Evolutionary conservation across 768 basidiomycete species (phyloP).

Genomic region (Gloeopeniophorella convolvens): DNA sequence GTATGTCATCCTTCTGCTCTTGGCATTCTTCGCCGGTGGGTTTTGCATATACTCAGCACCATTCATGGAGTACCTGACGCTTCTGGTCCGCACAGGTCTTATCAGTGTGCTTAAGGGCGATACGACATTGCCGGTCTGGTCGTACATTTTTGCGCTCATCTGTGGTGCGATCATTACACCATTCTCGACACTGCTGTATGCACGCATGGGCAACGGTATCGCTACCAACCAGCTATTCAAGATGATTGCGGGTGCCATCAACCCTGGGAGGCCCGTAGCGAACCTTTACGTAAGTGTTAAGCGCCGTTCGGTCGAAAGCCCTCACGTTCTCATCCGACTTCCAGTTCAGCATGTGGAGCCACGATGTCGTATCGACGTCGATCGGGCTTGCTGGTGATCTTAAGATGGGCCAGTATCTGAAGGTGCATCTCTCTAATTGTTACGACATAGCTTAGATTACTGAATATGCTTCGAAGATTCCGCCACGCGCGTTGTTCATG

Average conservation of each 20-base stretch:
- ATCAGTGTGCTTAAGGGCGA: slow-evolving; percentile 47
- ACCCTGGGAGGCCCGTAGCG: slow-evolving; percentile 58
- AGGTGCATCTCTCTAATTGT: slow-evolving; percentile 7
- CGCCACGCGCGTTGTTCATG: slow-evolving; percentile 58
- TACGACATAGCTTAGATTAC: background rate
- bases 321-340: too few relatives aligned
- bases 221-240: slow-evolving; percentile 58
- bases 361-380: slow-evolving; percentile 51
- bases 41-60: background rate
- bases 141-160: slow-evolving; percentile 50
- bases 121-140: slow-evolving; percentile 59
- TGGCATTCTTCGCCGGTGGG: slow-evolving; percentile 52
- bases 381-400: slow-evolving; percentile 48
- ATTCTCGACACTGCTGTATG: slow-evolving; percentile 49
- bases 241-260: slow-evolving; percentile 55
- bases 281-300: slow-evolving; percentile 57
- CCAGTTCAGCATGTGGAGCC: slow-evolving; percentile 65
- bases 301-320: too few relatives aligned
- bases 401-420: slow-evolving; percentile 48
- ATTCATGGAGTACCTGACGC: background rate
- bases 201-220: slow-evolving; percentile 56
- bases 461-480: slow-evolving; percentile 40
- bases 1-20: slow-evolving; percentile 43
- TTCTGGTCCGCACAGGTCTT: slow-evolving; percentile 1
- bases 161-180: slow-evolving; percentile 41